Base-by-base conservation (phyloP, 306 rosid species). In the Ziziphus jujuba region DNA sequence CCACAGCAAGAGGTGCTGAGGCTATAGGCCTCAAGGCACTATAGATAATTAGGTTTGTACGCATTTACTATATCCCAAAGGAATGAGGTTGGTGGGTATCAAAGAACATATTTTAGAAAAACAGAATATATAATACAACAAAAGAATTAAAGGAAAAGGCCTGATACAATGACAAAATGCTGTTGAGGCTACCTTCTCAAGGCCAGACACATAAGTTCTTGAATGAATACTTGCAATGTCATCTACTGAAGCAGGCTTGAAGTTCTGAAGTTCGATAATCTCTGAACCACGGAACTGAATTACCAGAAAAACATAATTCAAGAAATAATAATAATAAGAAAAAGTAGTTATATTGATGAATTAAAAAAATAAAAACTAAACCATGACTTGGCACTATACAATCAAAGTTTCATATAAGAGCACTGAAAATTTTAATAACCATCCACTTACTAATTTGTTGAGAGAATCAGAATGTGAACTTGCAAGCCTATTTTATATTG, bases 221-320 rank as follows among this genome's bases (percentile, higher is more conserved):
- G 96, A 70, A 75, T 92, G 98, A 82, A 92, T 93, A 49, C 91
- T 86, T 73, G 88, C 87, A 70, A 92, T 76, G 75, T 90, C 96
- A 71, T 92, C 93, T 8, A 87, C 65, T 6, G 87, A 81, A 59
- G 98, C 98, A 20, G 96, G 85, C 75, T 76, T 76, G 72, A 90
- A 86, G 74, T 75, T 55, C 61, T 79, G 76, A 72, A 92, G 91
- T 84, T 90, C 79, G 70, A 84, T 22, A 45, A 92, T 77, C 73
- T 86, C 86, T 2, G 88, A 76, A 77, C 96, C 87, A 56, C 87
- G 96, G 51, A 92, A 87, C 98, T 92, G 83, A 44, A 75, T 57
- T 63, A 81, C 28, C 56, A 52, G 55, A 62, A 19, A 72, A 67
- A 9, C 2, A 70, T 45, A 36, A 51, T 47, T 38, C 15, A 28